These are phyloP conservation scores for Cenchrus americanus DNA, from an alignment of 176 grass and related monocot genomes.

Conservation along the genomic window DNA sequence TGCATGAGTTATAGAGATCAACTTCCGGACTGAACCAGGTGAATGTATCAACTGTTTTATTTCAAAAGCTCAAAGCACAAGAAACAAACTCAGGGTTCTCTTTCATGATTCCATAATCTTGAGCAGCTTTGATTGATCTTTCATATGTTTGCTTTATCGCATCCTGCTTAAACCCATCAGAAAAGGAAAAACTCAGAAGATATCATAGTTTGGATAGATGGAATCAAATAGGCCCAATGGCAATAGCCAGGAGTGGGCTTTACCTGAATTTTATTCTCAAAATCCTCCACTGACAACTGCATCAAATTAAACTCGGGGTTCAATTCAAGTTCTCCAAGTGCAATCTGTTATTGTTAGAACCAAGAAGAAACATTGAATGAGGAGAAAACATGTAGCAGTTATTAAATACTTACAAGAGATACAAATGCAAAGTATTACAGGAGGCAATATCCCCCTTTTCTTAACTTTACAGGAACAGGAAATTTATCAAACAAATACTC, in stretches of 20 bases:
- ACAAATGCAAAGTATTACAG: slow-evolving; percentile 13
- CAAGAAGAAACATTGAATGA: slow-evolving; percentile 26
- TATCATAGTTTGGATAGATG: slow-evolving; percentile 13
- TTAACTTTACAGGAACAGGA: neutral
- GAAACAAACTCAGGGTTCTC: slow-evolving; percentile 85
- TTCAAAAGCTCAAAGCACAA: slow-evolving; percentile 14
- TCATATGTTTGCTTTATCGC: slow-evolving; percentile 91
- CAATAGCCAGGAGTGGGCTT: neutral
- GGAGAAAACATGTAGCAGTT: neutral
- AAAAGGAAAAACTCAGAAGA: slow-evolving; percentile 1
- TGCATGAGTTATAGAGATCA: slow-evolving; percentile 38
- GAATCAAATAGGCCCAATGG: too few relatives aligned
- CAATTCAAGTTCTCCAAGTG: slow-evolving; percentile 92
- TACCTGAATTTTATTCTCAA: slow-evolving; percentile 97
- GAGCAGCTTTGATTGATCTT: slow-evolving; percentile 87
- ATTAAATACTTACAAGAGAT: neutral
- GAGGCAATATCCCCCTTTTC: neutral
- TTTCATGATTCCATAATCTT: slow-evolving; percentile 78
- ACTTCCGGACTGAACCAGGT: slow-evolving; percentile 32
- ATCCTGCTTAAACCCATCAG: slow-evolving; percentile 60
- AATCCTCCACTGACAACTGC: slow-evolving; percentile 90
- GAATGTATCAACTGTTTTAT: slow-evolving; percentile 3
- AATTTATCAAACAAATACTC: neutral
- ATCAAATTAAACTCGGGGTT: slow-evolving; percentile 92
- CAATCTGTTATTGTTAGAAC: slow-evolving; percentile 66